Evolutionary conservation across 495 filamentous ascomycete species (phyloP).

Genomic region (Penicillium waksmanii): DNA sequence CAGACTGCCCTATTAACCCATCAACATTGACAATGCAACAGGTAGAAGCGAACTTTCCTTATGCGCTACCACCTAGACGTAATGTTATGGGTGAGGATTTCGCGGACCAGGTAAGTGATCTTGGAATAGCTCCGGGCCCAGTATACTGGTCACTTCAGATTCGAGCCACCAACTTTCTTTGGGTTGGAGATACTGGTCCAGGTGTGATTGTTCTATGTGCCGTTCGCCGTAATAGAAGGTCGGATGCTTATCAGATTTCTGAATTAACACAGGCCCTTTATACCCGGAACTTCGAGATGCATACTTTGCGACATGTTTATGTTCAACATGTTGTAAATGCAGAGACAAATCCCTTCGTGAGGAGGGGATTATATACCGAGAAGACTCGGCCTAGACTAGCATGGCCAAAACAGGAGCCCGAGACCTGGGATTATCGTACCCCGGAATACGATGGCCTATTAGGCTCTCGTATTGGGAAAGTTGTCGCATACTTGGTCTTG

Average conservation of each 20-base stretch:
- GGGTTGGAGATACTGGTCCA: neutral
- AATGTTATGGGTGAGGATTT: neutral
- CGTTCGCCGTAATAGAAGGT: neutral
- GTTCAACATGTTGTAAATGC: neutral
- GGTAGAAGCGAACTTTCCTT: neutral
- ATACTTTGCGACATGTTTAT: neutral
- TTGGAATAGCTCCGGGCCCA: neutral
- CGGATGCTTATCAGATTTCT: neutral
- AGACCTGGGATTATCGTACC: neutral
- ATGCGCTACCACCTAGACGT: neutral
- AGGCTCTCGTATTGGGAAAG: constrained; percentile 9
- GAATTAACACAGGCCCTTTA: neutral
- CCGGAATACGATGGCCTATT: constrained; percentile 10
- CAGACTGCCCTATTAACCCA: neutral
- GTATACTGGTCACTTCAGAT: neutral
- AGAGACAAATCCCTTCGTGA: neutral
- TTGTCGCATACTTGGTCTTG: constrained; percentile 7
- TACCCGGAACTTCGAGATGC: neutral
- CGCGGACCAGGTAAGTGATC: neutral
- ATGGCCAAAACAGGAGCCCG: neutral
- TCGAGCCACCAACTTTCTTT: neutral
- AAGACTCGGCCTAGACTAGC: neutral
- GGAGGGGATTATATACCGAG: neutral
- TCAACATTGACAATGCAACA: neutral
- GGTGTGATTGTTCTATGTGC: neutral